These are phyloP conservation scores for Microcos paniculata DNA, from an alignment of 345 rosid species.

Conservation along the genomic window DNA sequence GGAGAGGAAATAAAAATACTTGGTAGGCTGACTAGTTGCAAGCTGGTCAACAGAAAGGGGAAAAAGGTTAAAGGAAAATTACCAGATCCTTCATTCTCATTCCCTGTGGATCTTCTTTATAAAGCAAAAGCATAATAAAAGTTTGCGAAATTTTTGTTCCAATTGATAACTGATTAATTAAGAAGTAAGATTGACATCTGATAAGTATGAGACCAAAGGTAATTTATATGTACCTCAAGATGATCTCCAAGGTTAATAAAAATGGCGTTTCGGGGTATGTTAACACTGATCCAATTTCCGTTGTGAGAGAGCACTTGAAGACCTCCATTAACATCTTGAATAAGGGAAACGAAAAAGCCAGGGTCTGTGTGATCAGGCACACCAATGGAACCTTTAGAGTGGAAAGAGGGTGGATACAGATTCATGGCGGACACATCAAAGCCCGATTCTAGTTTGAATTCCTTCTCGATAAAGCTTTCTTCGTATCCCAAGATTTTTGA, in stretches of 20 bases:
- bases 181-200: too few species aligned
- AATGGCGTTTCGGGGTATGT: constrained; percentile 20
- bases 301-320: constrained; percentile 22
- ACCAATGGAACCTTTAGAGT: constrained; percentile 24
- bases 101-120: too few species aligned
- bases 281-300: constrained; percentile 26
- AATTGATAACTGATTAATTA: too few species aligned
- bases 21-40: too few species aligned
- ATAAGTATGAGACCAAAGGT: too few species aligned
- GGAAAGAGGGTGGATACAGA: constrained; percentile 24
- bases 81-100: too few species aligned
- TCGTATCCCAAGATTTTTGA: constrained; percentile 24
- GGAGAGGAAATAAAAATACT: too few species aligned
- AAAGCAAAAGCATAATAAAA: too few species aligned
- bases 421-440: constrained; percentile 33
- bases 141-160: too few species aligned
- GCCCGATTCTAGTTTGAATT: constrained; percentile 21
- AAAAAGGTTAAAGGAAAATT: neutral
- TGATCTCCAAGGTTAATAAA: constrained; percentile 30
- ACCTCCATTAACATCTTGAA: constrained; percentile 32
- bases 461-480: constrained; percentile 27
- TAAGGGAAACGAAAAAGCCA: constrained; percentile 28
- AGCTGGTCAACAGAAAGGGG: neutral
- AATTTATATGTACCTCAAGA: constrained; percentile 23
- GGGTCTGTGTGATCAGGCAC: constrained; percentile 32